phyloP scores from a whole-genome alignment of 345 rosid species.

The Raphanus raphanistrum region DNA sequence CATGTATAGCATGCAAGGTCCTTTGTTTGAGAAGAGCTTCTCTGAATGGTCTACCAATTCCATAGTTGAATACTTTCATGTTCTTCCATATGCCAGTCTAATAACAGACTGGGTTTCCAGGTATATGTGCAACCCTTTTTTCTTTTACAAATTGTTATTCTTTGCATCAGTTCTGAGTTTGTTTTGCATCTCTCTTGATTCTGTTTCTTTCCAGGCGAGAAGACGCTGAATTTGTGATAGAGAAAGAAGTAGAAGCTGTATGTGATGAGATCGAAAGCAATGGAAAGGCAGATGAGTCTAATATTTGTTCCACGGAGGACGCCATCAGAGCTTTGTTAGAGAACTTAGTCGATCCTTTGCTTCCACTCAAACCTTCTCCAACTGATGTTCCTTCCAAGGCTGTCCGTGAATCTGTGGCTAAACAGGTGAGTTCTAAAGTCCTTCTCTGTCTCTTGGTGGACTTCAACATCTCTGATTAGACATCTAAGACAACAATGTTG shows the following conservation, averaged over 20 bases:
- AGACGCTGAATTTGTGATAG: conserved; percentile 23
- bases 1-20: conserved; percentile 55
- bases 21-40: conserved; percentile 43
- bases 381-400: conserved; percentile 40
- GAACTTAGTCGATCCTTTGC: conserved; percentile 66
- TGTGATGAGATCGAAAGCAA: conserved; percentile 19
- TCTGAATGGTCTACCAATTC: conserved; percentile 42
- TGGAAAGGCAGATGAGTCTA: conserved; percentile 17
- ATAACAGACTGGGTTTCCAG: conserved; percentile 53
- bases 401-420: conserved; percentile 55
- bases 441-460: neutral
- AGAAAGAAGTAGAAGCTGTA: conserved; percentile 32
- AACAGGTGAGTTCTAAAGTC: conserved; percentile 53
- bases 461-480: neutral
- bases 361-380: conserved; percentile 48
- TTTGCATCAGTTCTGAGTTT: conserved; percentile 13
- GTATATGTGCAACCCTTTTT: conserved; percentile 35
- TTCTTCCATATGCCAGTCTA: conserved; percentile 56
- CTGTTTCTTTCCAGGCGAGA: conserved; percentile 22
- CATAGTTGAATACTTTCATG: conserved; percentile 53
- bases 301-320: conserved; percentile 57
- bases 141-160: neutral
- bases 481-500: neutral
- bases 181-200: neutral
- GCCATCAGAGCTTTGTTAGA: conserved; percentile 57